phyloP scores from a whole-genome alignment of 306 rosid genomes.

The Quillaja saponaria region DNA sequence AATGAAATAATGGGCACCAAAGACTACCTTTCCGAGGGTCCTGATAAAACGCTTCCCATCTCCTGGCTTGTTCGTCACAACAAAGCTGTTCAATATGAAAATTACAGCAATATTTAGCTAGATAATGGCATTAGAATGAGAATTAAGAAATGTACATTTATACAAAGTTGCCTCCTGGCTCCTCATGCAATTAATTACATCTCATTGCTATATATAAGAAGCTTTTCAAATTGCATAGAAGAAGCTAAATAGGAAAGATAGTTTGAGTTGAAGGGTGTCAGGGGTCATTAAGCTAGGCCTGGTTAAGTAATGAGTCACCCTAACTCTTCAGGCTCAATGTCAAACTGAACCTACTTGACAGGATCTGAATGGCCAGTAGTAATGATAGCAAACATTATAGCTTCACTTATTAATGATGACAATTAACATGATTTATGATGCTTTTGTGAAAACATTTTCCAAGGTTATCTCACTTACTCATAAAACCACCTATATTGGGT shows the following conservation, averaged over 20 bases:
- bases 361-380: too few species aligned
- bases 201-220: too few species aligned
- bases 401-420: conserved; percentile 1
- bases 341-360: too few species aligned
- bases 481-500: conserved; percentile 87
- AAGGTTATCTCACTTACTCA: conserved; percentile 58
- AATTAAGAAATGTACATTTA: too few species aligned
- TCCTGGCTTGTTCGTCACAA: conserved; percentile 68
- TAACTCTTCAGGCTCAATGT: too few species aligned
- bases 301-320: too few species aligned
- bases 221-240: not conserved
- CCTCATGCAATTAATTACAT: not conserved
- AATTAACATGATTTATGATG: not conserved
- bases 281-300: too few species aligned
- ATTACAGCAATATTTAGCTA: conserved; percentile 20
- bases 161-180: not conserved
- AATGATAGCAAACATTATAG: not conserved
- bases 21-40: conserved; percentile 74
- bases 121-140: too few species aligned
- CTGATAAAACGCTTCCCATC: conserved; percentile 82
- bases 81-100: conserved; percentile 55
- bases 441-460: conserved; percentile 16
- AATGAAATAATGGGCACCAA: conserved; percentile 7
- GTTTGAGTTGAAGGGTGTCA: too few species aligned
- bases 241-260: too few species aligned